Evolutionary conservation across 805 yeast genomes (phyloP).

Genomic region (Metschnikowia noctiluminum): DNA sequence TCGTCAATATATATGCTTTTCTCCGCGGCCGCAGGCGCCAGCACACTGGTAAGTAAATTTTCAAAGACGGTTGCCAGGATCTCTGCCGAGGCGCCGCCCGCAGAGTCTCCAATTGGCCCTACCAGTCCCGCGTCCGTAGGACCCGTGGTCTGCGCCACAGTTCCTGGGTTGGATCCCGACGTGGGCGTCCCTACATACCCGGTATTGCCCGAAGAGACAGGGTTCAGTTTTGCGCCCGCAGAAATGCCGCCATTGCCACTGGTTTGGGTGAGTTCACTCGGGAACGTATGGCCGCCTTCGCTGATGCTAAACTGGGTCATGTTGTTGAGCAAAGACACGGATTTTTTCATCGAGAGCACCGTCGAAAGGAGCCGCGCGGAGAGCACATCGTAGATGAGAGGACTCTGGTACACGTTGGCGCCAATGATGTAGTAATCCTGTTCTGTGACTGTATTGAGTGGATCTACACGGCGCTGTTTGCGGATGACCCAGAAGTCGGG

Average conservation of each 20-base stretch:
- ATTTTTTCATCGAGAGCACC: constrained; percentile 33
- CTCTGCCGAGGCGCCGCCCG: constrained; percentile 13
- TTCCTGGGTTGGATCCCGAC: constrained; percentile 17
- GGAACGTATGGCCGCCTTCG: constrained; percentile 35
- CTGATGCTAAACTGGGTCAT: constrained; percentile 31
- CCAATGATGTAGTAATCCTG: constrained; percentile 88
- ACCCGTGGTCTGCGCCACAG: constrained; percentile 14
- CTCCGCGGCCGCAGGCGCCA: constrained; percentile 15
- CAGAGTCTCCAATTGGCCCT: constrained; percentile 11
- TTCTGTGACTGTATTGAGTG: constrained; percentile 49
- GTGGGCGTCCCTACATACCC: constrained; percentile 14
- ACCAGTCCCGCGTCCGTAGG: constrained; percentile 12
- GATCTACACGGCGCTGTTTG: constrained; percentile 66
- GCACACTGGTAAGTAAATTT: constrained; percentile 26
- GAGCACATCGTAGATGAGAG: constrained; percentile 66
- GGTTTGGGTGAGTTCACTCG: constrained; percentile 10
- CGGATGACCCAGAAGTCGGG: constrained; percentile 92
- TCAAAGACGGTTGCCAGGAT: constrained; percentile 32
- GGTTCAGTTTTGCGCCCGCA: constrained; percentile 3
- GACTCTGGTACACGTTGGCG: constrained; percentile 90
- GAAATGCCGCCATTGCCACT: background rate
- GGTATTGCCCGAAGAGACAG: constrained; percentile 7
- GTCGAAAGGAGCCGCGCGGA: constrained; percentile 53
- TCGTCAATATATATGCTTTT: constrained; percentile 34
- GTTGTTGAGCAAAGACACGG: constrained; percentile 30